phyloP scores from a whole-genome alignment of 306 rosid species.

The Psophocarpus tetragonolobus region DNA sequence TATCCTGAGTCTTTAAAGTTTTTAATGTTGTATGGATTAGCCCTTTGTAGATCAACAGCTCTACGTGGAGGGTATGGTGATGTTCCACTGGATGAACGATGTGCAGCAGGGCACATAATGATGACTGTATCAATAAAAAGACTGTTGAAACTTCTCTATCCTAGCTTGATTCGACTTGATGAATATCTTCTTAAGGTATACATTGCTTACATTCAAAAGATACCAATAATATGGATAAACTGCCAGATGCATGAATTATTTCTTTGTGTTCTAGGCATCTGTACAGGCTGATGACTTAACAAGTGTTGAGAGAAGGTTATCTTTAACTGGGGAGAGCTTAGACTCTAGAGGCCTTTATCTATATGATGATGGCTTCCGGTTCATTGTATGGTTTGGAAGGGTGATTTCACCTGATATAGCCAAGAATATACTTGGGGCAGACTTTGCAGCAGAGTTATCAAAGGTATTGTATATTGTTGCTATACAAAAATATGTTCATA shows the following conservation, averaged over 20 bases:
- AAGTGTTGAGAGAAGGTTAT: constrained; percentile 71
- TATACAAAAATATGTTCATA: neutral
- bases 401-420: constrained; percentile 91
- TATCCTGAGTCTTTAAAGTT: constrained; percentile 89
- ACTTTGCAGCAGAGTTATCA: constrained; percentile 91
- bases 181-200: constrained; percentile 79
- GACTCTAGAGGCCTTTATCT: constrained; percentile 90
- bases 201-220: constrained; percentile 17
- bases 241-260: constrained; percentile 27
- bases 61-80: constrained; percentile 94
- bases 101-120: constrained; percentile 83
- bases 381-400: constrained; percentile 88
- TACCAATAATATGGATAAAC: neutral
- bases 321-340: constrained; percentile 78
- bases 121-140: constrained; percentile 82
- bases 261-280: constrained; percentile 52
- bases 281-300: constrained; percentile 53
- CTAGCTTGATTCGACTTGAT: constrained; percentile 80
- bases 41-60: constrained; percentile 78
- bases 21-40: constrained; percentile 82
- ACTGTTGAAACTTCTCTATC: constrained; percentile 86
- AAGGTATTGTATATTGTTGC: constrained; percentile 59
- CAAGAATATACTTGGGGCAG: constrained; percentile 85
- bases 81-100: constrained; percentile 80
- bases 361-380: constrained; percentile 82